Evolutionary conservation across 176 grass and related monocot genomes (phyloP).

Genomic region (Pharus latifolius): DNA sequence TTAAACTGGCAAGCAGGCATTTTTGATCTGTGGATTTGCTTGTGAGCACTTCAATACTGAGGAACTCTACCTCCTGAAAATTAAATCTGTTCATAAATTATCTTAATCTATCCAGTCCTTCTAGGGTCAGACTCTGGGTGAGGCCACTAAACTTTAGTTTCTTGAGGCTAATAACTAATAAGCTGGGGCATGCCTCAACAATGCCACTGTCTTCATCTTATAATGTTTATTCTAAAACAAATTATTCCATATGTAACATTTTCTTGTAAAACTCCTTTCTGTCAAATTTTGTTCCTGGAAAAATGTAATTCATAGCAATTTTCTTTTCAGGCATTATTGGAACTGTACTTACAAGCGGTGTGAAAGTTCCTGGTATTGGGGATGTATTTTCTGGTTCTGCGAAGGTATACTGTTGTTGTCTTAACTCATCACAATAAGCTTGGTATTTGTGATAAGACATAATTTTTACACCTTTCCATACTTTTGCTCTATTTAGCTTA

Average conservation of each 20-base stretch:
- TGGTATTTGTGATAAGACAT: not conserved
- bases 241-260: not conserved
- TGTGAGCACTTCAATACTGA: too few species aligned
- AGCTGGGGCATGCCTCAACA: too few species aligned
- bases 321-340: constrained; percentile 22
- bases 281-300: not conserved
- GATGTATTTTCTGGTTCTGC: constrained; percentile 14
- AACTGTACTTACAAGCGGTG: constrained; percentile 1
- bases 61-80: too few species aligned
- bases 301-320: not conserved
- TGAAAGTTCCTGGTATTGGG: not conserved
- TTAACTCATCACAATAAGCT: not conserved
- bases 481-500: not conserved
- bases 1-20: too few species aligned
- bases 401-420: not conserved
- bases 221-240: too few species aligned
- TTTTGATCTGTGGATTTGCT: too few species aligned
- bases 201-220: too few species aligned
- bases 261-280: not conserved
- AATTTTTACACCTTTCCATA: not conserved
- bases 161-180: too few species aligned
- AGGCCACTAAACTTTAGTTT: too few species aligned
- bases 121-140: too few species aligned
- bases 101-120: too few species aligned
- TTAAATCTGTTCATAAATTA: too few species aligned